Evolutionary conservation across 768 basidiomycete species (phyloP).

Genomic region (Cyclocybe cylindracea): DNA sequence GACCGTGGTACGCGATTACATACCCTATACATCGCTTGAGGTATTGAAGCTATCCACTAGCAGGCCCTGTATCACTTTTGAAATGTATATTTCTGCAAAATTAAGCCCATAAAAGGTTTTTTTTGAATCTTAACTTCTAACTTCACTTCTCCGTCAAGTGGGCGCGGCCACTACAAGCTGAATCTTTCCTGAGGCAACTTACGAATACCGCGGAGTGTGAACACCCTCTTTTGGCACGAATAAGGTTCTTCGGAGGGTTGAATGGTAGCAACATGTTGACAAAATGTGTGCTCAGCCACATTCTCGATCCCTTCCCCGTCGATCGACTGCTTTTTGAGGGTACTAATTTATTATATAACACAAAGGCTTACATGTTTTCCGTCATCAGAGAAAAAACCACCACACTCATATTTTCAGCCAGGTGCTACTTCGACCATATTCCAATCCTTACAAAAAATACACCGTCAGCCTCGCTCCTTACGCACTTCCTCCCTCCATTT

Average conservation of each 20-base stretch:
- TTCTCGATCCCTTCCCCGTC: conserved; percentile 11
- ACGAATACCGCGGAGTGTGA: conserved; percentile 17
- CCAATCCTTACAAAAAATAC: conserved; percentile 9
- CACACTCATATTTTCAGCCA: conserved; percentile 3
- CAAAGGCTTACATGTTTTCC: background rate
- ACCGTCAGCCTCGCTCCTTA: conserved; percentile 18
- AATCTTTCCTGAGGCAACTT: background rate
- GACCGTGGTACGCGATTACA: background rate
- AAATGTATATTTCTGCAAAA: too few species aligned
- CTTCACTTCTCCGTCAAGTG: conserved; percentile 2
- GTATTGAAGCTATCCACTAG: too few species aligned
- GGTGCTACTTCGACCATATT: background rate
- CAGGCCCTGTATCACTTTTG: too few species aligned
- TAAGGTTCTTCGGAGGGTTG: conserved; percentile 13
- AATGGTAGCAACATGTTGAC: background rate
- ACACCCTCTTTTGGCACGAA: conserved; percentile 13
- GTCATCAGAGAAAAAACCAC: background rate
- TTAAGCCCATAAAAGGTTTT: background rate
- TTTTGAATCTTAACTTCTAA: background rate
- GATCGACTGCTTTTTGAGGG: conserved; percentile 16
- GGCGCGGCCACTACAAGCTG: conserved; percentile 3
- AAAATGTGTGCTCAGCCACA: conserved; percentile 2
- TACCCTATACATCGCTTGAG: too few species aligned
- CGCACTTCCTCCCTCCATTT: background rate
- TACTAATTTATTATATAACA: background rate